phyloP scores from a whole-genome alignment of 1,139 yeast species.

The Komagataea norvegica region DNA sequence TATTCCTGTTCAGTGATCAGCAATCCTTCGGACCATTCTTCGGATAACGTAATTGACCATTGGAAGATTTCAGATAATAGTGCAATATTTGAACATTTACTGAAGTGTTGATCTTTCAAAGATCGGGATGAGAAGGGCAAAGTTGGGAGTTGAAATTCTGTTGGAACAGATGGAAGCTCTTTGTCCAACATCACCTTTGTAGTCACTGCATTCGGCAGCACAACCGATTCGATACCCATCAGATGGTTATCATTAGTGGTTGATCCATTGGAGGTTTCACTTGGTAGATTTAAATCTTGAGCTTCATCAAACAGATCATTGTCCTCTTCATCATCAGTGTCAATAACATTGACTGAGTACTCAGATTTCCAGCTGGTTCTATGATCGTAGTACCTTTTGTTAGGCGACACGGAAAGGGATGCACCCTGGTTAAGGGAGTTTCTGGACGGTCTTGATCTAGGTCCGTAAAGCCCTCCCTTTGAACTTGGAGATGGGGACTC shows the following conservation, averaged over 20 bases:
- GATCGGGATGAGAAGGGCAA: conserved; percentile 53
- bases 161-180: conserved; percentile 49
- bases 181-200: conserved; percentile 17
- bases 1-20: conserved; percentile 47
- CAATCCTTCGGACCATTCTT: conserved; percentile 37
- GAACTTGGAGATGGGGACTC: conserved; percentile 20
- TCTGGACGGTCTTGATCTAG: conserved; percentile 17
- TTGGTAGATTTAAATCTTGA: background rate
- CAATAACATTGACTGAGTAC: conserved; percentile 19
- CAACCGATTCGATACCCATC: conserved; percentile 9
- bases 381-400: conserved; percentile 23
- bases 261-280: conserved; percentile 7
- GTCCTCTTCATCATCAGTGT: conserved; percentile 11
- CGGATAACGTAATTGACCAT: conserved; percentile 39
- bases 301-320: conserved; percentile 4
- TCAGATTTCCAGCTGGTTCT: conserved; percentile 27
- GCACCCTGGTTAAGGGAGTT: conserved; percentile 6
- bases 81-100: conserved; percentile 48
- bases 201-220: conserved; percentile 7
- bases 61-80: conserved; percentile 45
- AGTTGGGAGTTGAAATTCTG: conserved; percentile 44
- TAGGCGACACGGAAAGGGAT: conserved; percentile 24
- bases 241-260: background rate
- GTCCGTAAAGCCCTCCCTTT: conserved; percentile 18
- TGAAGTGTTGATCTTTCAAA: conserved; percentile 45